These are phyloP conservation scores for Flaveria bidentis DNA, from an alignment of 129 eudicot species.

Conservation along the genomic window DNA sequence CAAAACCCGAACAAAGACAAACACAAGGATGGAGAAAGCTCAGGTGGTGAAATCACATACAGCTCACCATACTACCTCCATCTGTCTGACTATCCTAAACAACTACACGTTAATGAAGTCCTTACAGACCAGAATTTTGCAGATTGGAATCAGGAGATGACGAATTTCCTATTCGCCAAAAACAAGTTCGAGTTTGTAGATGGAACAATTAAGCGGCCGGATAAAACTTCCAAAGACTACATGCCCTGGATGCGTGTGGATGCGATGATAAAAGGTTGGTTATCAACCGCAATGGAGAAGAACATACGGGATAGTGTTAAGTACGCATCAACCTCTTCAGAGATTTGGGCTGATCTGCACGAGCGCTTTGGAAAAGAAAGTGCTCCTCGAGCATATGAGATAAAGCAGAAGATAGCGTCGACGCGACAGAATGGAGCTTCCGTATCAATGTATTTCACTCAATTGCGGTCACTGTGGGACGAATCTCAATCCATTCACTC, in stretches of 20 bases:
- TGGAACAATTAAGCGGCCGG: no score
- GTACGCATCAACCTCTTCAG: background rate
- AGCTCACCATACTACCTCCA: constrained; percentile 13
- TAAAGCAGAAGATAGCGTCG: constrained; percentile 4
- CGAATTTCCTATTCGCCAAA: no score
- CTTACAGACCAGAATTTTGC: no score
- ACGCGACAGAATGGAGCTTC: background rate
- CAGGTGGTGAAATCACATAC: background rate
- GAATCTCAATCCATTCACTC: background rate
- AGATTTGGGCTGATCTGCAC: background rate
- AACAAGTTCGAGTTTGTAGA: no score
- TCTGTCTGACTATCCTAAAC: background rate
- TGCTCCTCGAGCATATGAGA: constrained; percentile 2
- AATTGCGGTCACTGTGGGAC: background rate
- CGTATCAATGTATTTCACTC: background rate
- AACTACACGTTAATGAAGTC: no score
- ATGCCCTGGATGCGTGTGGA: background rate
- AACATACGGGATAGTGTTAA: background rate
- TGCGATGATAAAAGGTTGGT: constrained; percentile 6
- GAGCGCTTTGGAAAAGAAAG: background rate
- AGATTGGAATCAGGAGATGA: no score
- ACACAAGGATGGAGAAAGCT: constrained; percentile 15
- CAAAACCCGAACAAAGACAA: background rate
- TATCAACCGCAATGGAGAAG: background rate
- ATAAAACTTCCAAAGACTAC: no score